Evolutionary conservation across 257 asterid genomes (phyloP).

Genomic region (Voacanga thouarsii): DNA sequence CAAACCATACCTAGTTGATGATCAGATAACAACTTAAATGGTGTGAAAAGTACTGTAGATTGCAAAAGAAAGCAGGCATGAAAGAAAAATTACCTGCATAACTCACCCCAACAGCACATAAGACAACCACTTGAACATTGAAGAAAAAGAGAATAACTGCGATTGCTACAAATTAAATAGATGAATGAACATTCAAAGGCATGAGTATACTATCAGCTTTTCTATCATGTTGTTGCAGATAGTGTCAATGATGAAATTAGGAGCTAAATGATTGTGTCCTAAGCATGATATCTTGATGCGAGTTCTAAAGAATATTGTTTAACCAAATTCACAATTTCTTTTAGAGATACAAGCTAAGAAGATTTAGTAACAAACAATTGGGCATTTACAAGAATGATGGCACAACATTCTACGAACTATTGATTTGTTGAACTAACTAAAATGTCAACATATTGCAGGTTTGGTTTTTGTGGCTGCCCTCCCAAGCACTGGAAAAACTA

Average conservation of each 20-base stretch:
- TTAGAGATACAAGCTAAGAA: neutral
- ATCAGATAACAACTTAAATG: neutral
- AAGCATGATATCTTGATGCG: neutral
- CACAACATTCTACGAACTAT: neutral
- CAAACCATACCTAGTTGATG: conserved; percentile 15
- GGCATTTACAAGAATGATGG: neutral
- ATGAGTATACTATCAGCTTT: neutral
- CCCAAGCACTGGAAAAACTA: neutral
- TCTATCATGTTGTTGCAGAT: neutral
- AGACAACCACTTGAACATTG: conserved; percentile 66
- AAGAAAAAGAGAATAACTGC: conserved; percentile 56
- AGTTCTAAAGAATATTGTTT: neutral
- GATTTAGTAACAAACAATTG: too few species aligned
- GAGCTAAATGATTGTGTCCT: neutral
- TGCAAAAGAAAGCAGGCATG: neutral
- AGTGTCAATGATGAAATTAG: neutral
- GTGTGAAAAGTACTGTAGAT: neutral
- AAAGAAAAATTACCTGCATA: conserved; percentile 55
- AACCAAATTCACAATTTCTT: neutral
- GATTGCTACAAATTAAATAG: conserved; percentile 51
- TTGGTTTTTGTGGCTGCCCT: neutral
- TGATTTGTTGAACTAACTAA: neutral
- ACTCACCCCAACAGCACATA: conserved; percentile 61
- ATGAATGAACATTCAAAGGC: conserved; percentile 21
- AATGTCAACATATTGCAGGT: neutral